Conservation (phyloP, 495 filamentous ascomycete genomes). For the Penicillium steckii region DNA sequence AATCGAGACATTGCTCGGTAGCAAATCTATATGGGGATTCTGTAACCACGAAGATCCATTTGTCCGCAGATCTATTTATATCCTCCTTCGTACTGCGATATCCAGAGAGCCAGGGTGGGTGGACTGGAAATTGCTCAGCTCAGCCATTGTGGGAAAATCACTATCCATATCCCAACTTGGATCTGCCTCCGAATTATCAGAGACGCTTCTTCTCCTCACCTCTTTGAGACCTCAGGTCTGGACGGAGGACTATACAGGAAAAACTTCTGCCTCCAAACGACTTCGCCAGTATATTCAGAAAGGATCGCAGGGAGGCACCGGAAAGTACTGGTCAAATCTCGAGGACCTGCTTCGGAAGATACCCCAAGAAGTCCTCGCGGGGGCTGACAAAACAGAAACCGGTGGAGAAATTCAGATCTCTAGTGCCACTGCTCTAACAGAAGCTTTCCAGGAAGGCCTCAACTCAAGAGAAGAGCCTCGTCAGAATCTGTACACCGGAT, state of each 20-base stretch:
- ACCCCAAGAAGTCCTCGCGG: slow-evolving; percentile 51
- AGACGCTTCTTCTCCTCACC: slow-evolving; percentile 63
- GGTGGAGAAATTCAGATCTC: slow-evolving; percentile 20
- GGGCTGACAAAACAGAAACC: slow-evolving; percentile 45
- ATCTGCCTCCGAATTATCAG: slow-evolving; percentile 68
- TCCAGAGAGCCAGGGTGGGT: slow-evolving; percentile 59
- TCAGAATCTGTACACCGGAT: slow-evolving; percentile 63
- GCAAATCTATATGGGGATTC: slow-evolving; percentile 75
- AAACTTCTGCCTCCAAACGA: slow-evolving; percentile 61
- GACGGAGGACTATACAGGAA: slow-evolving; percentile 65
- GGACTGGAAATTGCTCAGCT: slow-evolving; percentile 61
- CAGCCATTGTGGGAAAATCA: slow-evolving; percentile 64
- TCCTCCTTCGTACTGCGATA: slow-evolving; percentile 60
- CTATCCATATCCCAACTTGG: slow-evolving; percentile 66
- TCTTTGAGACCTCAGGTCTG: slow-evolving; percentile 65
- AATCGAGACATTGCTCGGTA: slow-evolving; percentile 58
- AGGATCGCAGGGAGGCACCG: slow-evolving; percentile 72
- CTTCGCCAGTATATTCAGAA: slow-evolving; percentile 73
- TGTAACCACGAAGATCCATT: slow-evolving; percentile 62
- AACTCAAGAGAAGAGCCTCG: slow-evolving; percentile 69
- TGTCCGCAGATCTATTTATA: slow-evolving; percentile 69
- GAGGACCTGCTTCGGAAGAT: slow-evolving; percentile 57
- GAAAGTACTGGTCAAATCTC: slow-evolving; percentile 70
- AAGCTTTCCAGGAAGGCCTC: slow-evolving; percentile 67
- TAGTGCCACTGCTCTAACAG: slow-evolving; percentile 47